Conservation (phyloP, 192 early-diverging fungal species). For the Coemansia aciculifera region DNA sequence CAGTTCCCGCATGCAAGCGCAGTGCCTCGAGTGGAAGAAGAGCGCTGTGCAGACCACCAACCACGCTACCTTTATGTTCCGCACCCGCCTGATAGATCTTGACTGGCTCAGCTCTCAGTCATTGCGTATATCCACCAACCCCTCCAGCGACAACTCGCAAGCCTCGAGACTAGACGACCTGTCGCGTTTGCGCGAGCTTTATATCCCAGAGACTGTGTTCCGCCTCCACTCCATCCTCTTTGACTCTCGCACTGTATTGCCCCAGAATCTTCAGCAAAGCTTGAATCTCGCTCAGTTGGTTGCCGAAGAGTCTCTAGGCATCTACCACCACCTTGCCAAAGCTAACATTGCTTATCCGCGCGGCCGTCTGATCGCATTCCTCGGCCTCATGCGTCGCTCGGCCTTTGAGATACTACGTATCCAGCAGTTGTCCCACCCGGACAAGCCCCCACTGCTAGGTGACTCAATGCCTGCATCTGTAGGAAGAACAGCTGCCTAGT, state of each 20-base stretch:
- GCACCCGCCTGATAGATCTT: conserved; percentile 31
- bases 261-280: conserved; percentile 56
- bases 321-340: conserved; percentile 55
- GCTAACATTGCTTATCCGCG: conserved; percentile 38
- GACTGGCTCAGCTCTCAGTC: conserved; percentile 39
- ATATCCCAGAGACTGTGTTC: conserved; percentile 67
- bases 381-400: conserved; percentile 56
- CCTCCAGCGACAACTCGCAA: not conserved
- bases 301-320: conserved; percentile 51
- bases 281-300: conserved; percentile 60
- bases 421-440: conserved; percentile 38
- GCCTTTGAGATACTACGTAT: conserved; percentile 48
- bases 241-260: conserved; percentile 60
- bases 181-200: conserved; percentile 54
- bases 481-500: not conserved
- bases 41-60: conserved; percentile 19
- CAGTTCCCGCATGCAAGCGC: conserved; percentile 19
- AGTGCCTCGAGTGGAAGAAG: conserved; percentile 48
- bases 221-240: conserved; percentile 69
- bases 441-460: conserved; percentile 35
- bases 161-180: conserved; percentile 41
- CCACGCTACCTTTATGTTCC: conserved; percentile 36
- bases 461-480: conserved; percentile 15
- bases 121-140: conserved; percentile 16
- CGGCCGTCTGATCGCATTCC: conserved; percentile 51